Base-by-base conservation (phyloP, 2,329 filamentous ascomycete genomes). In the Scortechinia acanthostroma region DNA sequence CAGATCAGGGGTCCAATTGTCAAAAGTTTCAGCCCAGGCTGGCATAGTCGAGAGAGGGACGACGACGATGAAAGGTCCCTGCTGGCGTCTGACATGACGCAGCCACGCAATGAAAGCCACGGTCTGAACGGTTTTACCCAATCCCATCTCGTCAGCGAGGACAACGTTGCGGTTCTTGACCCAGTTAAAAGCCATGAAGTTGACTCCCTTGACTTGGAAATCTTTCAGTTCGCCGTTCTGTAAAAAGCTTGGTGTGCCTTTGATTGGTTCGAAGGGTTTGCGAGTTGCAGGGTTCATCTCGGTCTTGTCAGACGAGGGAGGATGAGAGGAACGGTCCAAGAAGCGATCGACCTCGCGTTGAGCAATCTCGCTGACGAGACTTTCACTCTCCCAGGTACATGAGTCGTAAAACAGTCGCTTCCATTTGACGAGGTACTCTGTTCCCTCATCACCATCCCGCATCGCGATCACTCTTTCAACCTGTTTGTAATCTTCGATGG, bases 51-150 rank as follows among this genome's bases (percentile, higher is more conserved):
- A 97, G 20, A 98, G 75, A 21, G 93, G 93, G 4, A 95, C 93
- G n/a, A 97, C 89, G 48, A 97, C 91, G 37, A 98, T 80, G 58
- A 96, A 97, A 0, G 93, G 93, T 0, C 93, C 93, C 63, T 97
- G 88, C 61, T 98, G 93, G 43, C 76, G 76, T 52, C 91, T 82
- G 47, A 90, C 83, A 64, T 97, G 91, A 45, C 89, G 87, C 48
- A 98, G 75, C 91, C 93, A 98, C 60, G 91, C 96, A 63, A 98
- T 85, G 62, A 97, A 97, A 0, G 91, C 83, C 21, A 98, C 91
- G 0, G 91, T 96, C 66, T 98, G 93, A 0, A 98, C 93, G 0
- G 93, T 98, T 69, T 98, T 98, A 21, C 93, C 93, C 14, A 98
- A 75, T 55, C 93, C 93, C 93, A 98, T 98, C 66, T 98, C 93